Base-by-base conservation (phyloP, 768 basidiomycete genomes). In the Lentinula edodes region DNA sequence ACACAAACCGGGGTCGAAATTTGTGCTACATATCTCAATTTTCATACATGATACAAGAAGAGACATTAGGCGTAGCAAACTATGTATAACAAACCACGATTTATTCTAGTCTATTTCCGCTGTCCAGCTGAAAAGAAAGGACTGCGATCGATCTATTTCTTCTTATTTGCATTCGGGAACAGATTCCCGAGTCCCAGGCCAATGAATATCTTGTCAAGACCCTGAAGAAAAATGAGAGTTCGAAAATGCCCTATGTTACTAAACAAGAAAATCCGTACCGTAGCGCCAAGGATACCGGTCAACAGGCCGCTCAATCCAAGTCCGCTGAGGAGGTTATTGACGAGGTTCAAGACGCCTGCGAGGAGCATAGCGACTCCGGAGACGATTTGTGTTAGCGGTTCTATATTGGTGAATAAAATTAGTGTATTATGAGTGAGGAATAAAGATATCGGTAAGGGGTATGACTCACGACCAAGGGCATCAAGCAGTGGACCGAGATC, bases 401-500 rank as follows among this genome's bases (percentile, higher is more conserved):
- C 72, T 74, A 56, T 7, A 8, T n/a, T 13, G 8, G 12, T 8
- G n/a, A n/a, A n/a, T n/a, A n/a, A n/a, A 23, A 23, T 23, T 23
- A 2, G 2, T 23, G 23, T 23, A 23, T 23, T 23, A 23, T 23
- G 23, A 23, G 23, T 23, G 23, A 23, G 23, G 2, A 23, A 23
- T 23, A 23, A 23, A 23, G 13, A 20, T 10, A 16, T 23, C 12
- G 20, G 3, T 20, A 38, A 6, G 7, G 13, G 28, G 18, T 10
- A 18, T 6, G 13, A 67, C 74, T 58, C 64, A 74, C 74, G 74
- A 15, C 72, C 69, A 8, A 77, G 64, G 1, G 74, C 74, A 53
- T 75, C 75, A 8, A 77, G 67, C 18, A 76, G 66, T 23, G 74
- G 75, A 13, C 74, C 74, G 8, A 76, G 73, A 60, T 76, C 74